Base-by-base conservation (phyloP, 129 eudicot genomes). In the Saussurea involucrata region DNA sequence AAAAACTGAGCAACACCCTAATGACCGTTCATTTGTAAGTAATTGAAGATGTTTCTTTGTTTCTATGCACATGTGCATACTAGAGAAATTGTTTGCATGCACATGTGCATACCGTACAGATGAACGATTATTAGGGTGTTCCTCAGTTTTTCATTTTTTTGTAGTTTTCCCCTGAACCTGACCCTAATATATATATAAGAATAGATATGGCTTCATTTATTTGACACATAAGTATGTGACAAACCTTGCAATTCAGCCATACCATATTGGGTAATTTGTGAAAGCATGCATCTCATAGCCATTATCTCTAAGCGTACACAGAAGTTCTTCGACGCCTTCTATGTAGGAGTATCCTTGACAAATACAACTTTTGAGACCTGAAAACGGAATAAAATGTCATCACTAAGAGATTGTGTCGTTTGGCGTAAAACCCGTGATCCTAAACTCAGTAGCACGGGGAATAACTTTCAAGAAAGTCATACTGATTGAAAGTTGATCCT, bases 261-360 rank as follows among this genome's bases (percentile, higher is more conserved):
- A 95, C 99, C 99, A 95, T 78, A 88, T 81, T 60, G 99, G 99
- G 83, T 92, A 95, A 82, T 95, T 95, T 72, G 99, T 95, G 69
- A 85, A 85, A 80, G 99, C 92, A 77, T 95, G 97, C 85, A 95
- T 92, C 80, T 95, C 99, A 75, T 86, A 92, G 88, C 95, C 96
- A 63, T 84, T 85, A 68, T 74, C 82, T 78, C 86, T 92, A 8
- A 95, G 81, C 74, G 83, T 69, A 61, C 60, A 7, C 37, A 95
- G 94, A 80, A 92, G 84, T 82, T 79, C 91, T 85, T 95, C 96
- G 15, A 95, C 70, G 3, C 99, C 99, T 75, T 92, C 90, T 33
- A 95, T 8, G 73, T 92, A 92, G 31, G 89, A 81, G 83, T 95
- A 95, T 67, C 96, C 97, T 53, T 68, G 76, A 78, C 34, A 82